Base-by-base conservation (phyloP, 2,329 filamentous ascomycete genomes). In the Dactylellina drechsleri region DNA sequence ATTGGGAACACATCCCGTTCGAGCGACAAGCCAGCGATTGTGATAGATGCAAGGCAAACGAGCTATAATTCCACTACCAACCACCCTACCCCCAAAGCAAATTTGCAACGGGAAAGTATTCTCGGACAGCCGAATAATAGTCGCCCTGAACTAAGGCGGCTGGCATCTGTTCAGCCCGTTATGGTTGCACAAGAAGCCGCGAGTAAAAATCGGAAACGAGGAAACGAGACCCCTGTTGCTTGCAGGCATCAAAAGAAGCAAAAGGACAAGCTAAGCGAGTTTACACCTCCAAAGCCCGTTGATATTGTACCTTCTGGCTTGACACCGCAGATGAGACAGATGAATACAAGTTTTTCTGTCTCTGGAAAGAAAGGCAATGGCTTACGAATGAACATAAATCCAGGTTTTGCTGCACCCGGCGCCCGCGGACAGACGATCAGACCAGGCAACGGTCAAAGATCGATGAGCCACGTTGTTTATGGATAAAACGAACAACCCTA, bases 321-420 rank as follows among this genome's bases (percentile, higher is more conserved):
- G 16, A 73, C 68, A n/a, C 68, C 68, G 23, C 68, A 73, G 49
- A 73, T 73, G 68, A 56, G 68, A 57, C 68, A 73, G 61, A 73
- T 73, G 68, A 73, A 57, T 28, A 73, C 68, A 15, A 73, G 54
- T 23, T 73, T 73, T 23, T 66, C 68, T 36, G 41, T 73, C n/a
- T 73, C 68, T 23, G 61, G 68, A n/a, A 73, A 73, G 68, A 73
- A 66, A 41, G 68, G 68, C 6, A 73, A 73, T 36, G 68, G 68
- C 15, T 50, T 73, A 23, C 60, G 68, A 15, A 73, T 73, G 68
- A 73, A 45, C 20, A 50, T 73, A 12, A 73, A 73, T 13, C 68
- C 68, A 15, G 56, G 61, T 23, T 60, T 73, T 36, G n/a, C 67
- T 16, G 45, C 45, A 16, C 41, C 53, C 18, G 61, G 36, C 31